phyloP scores from a whole-genome alignment of 257 asterid genomes.

The Ballota nigra region DNA sequence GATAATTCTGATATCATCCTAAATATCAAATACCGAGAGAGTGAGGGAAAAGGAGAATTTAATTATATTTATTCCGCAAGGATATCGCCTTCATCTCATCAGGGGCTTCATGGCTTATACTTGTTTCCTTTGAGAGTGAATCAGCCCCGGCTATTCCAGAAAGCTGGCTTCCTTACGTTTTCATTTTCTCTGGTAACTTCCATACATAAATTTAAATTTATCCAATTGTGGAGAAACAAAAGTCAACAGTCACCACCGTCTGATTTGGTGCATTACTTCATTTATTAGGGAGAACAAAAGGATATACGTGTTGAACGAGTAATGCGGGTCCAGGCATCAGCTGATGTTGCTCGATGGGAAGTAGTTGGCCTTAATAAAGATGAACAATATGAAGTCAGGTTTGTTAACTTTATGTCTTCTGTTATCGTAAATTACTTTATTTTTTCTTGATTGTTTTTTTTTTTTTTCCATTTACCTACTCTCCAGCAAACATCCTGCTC shows the following conservation, averaged over 20 bases:
- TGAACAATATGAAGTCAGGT: constrained; percentile 35
- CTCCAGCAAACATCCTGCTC: not conserved
- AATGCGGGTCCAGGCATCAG: constrained; percentile 43
- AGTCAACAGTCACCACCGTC: constrained; percentile 3
- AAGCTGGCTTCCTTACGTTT: constrained; percentile 49
- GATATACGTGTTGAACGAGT: constrained; percentile 29
- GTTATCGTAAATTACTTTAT: not conserved
- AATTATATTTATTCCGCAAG: constrained; percentile 33
- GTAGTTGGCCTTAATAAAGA: constrained; percentile 29
- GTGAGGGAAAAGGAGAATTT: not conserved
- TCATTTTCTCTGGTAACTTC: constrained; percentile 56
- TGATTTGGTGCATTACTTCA: constrained; percentile 15
- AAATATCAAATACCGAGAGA: constrained; percentile 16
- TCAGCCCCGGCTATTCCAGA: constrained; percentile 31
- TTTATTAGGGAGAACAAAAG: constrained; percentile 31
- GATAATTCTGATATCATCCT: constrained; percentile 42
- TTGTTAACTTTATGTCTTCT: constrained; percentile 3
- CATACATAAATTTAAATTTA: not conserved
- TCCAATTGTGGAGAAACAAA: not conserved
- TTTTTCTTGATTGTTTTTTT: not conserved
- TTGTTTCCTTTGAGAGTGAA: constrained; percentile 32
- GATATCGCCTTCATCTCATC: constrained; percentile 24
- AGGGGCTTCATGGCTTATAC: constrained; percentile 51
- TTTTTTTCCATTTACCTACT: not conserved
- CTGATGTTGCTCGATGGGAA: constrained; percentile 43